These are phyloP conservation scores for Coemansia brasiliensis DNA, from an alignment of 192 early-diverging fungal species.

Conservation along the genomic window DNA sequence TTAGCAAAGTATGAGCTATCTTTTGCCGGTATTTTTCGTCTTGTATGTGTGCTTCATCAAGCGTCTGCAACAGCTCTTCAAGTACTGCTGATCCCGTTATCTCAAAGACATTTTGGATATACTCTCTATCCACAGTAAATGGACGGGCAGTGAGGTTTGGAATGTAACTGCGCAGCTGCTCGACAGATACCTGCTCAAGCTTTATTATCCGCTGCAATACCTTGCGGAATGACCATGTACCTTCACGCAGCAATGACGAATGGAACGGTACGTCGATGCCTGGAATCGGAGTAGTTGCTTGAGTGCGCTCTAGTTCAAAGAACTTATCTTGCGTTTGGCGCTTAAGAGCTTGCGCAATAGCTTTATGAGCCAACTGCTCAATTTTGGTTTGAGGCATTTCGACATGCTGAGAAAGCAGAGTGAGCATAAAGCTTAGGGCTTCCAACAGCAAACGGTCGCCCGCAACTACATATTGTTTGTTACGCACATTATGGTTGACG, in stretches of 20 bases:
- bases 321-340: constrained; percentile 56
- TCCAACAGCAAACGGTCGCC: constrained; percentile 80
- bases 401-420: background rate
- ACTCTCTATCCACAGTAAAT: constrained; percentile 72
- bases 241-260: constrained; percentile 80
- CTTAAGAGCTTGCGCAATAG: background rate
- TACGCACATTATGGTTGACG: constrained; percentile 94
- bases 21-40: constrained; percentile 69
- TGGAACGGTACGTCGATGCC: constrained; percentile 98
- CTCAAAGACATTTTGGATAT: constrained; percentile 69
- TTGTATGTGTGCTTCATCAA: constrained; percentile 38
- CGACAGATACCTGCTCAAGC: constrained; percentile 66
- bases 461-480: constrained; percentile 90
- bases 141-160: constrained; percentile 93
- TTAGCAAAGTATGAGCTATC: constrained; percentile 77
- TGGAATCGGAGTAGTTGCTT: constrained; percentile 83
- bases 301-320: constrained; percentile 70
- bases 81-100: constrained; percentile 70
- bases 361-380: background rate
- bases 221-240: constrained; percentile 83
- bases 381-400: background rate
- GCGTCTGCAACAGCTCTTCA: constrained; percentile 67
- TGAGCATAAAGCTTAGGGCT: constrained; percentile 62
- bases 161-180: constrained; percentile 80
- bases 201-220: constrained; percentile 78